Evolutionary conservation across 257 asterid species (phyloP), one percentile per base, ranked within the genome.

Genomic region (Asclepias syriaca): DNA sequence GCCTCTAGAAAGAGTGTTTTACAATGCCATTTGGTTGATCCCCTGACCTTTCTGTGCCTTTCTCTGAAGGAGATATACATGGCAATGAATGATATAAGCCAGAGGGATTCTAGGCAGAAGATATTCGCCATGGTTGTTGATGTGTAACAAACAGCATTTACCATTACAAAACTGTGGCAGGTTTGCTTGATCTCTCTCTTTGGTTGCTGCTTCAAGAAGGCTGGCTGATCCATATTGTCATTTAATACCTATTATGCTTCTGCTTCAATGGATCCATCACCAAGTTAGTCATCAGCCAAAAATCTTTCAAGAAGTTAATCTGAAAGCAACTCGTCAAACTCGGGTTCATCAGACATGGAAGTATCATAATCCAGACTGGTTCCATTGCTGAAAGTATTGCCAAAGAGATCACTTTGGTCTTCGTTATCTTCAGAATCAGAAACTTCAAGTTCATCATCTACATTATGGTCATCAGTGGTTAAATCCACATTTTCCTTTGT

Each of bases 361-460:
- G 75, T n/a, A 19, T 90, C 97, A 24, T 89, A 85, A 50, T 93
- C 98, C 67, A 54, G 48, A 77, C 63, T 79, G 21, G 97, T 87
- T 77, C 82, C 96, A 49, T 86, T 90, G 65, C 71, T 45, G 74
- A 54, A 67, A 72, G 66, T 72, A 79, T 72, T 80, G 7, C 78
- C 86, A 51, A 43, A 83, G 81, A 63, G 85, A 48, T 71, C 84
- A 37, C 24, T 69, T 9, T 37, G 79, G 58, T 88, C 97, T 69
- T 95, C 98, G 74, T 90, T 96, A 18, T 87, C 95, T 68, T 92
- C 96, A 11, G 79, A 89, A 50, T 94, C 99, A 45, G 93, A 78
- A 91, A 84, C 81, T 67, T 90, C 99, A 37, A 71, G 78, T 34
- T 92, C 98, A 77, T 94, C 94, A 19, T 72, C 88, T 56, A 54